Base-by-base conservation (phyloP, 148 eudicot genomes). In the Chenopodium berlandieri region DNA sequence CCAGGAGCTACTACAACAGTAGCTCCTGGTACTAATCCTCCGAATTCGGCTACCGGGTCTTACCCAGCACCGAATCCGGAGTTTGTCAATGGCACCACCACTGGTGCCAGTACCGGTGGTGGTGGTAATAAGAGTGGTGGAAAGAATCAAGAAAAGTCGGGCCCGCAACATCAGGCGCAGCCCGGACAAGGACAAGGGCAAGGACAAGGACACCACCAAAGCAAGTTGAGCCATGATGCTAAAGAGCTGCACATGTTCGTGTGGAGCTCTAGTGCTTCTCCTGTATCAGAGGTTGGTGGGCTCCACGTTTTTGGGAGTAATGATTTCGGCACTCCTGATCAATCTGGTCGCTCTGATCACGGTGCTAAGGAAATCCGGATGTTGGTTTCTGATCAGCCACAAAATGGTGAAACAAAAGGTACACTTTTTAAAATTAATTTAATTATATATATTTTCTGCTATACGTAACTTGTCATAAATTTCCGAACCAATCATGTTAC, bases 221-320 rank as follows among this genome's bases (percentile, higher is more conserved):
- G 84, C 23, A 84, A 81, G 75, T 32, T 84, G 78, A 91, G 86
- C 64, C 86, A 88, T 52, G 97, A 94, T 16, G 98, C 95, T 3
- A 94, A 94, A 54, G 98, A 94, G 87, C 91, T 94, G 16, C 98
- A 94, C 74, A 94, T 92, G 98, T 94, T 94, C 60, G 98, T 94
- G 60, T 94, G 98, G 98, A 94, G 98, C 82, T 89, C 97, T 0
- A 93, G 95, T 78, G 94, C 91, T 0, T 94, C 98, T 2, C 98
- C 97, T 7, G 98, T 90, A 27, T 91, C 97, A 0, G 98, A 94
- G 54, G 95, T 86, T 1, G 91, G 92, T 60, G 97, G 98, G 73
- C 88, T 96, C 67, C 99, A 96, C 70, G 99, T 91, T 4, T 91
- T 92, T 10, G 97, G 94, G 12, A 85, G 92, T 30, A 81, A 81